Evolutionary conservation across 768 basidiomycete genomes (phyloP), one percentile per base, ranked within the genome.

Genomic region (Mrakia gelida): DNA sequence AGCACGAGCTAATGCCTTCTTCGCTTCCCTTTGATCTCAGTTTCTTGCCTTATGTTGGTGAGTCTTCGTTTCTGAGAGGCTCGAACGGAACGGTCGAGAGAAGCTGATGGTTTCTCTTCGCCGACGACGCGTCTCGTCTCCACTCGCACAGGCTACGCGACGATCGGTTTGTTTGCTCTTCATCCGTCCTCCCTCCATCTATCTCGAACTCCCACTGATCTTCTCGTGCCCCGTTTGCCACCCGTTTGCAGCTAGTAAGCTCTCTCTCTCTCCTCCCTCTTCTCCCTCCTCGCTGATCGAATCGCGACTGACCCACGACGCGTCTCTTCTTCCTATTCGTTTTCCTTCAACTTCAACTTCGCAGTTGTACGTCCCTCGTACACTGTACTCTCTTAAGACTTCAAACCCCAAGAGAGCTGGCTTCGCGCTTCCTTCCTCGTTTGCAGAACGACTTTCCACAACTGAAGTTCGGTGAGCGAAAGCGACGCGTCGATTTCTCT

Each of bases 361-460:
- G n/a, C n/a, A n/a, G n/a, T n/a, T n/a, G n/a, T n/a, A n/a, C n/a
- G n/a, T n/a, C n/a, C n/a, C n/a, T n/a, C n/a, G n/a, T n/a, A n/a
- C n/a, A n/a, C n/a, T n/a, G n/a, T n/a, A n/a, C n/a, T n/a, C n/a
- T n/a, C n/a, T n/a, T n/a, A n/a, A n/a, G n/a, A n/a, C n/a, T n/a
- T n/a, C n/a, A n/a, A n/a, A n/a, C n/a, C 26, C 62, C 16, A 6
- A 38, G 32, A 5, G 7, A 41, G 13, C 41, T 56, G 32, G 18
- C 16, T 15, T 41, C 1, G 7, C 49, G 2, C 15, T 52, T 41
- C 32, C 1, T 43, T 8, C 67, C 26, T 41, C 38, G 30, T 18
- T 10, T 41, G 32, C 75, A 77, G 76, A 77, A 77, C 56, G 76
- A 77, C 16, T 45, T 43, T 32, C 76, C 76, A 8, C 59, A 72